Conservation (phyloP, 768 basidiomycete genomes). For the Boletus rufocinnamomeus region DNA sequence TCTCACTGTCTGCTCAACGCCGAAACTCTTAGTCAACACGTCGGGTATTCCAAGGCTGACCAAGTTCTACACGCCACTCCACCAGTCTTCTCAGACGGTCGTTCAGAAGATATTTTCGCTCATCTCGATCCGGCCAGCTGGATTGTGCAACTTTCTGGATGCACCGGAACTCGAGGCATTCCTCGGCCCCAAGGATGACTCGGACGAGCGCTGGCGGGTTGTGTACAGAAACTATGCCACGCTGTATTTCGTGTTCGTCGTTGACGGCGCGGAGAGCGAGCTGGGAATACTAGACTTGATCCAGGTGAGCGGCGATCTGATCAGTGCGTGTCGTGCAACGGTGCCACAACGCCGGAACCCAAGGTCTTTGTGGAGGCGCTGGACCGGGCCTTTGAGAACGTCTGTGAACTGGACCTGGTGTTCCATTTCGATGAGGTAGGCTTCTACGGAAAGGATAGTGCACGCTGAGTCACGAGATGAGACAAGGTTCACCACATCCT, state of each 20-base stretch:
- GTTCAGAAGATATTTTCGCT: constrained; percentile 90
- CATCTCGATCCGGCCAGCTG: constrained; percentile 75
- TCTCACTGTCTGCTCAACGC: constrained; percentile 23
- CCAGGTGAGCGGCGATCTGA: constrained; percentile 60
- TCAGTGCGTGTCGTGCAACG: not conserved
- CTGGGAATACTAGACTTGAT: constrained; percentile 95
- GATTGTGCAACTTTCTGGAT: constrained; percentile 95
- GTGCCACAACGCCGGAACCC: constrained; percentile 5
- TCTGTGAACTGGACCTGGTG: constrained; percentile 96
- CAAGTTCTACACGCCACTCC: constrained; percentile 86
- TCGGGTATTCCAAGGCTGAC: constrained; percentile 82
- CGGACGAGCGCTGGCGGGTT: constrained; percentile 73
- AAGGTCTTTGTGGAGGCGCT: constrained; percentile 95
- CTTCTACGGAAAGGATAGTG: not conserved
- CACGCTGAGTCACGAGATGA: constrained; percentile 4
- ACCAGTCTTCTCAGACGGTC: constrained; percentile 59
- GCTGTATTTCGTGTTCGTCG: constrained; percentile 95
- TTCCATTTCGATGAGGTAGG: constrained; percentile 97
- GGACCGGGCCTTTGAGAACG: constrained; percentile 95
- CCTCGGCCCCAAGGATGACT: constrained; percentile 53
- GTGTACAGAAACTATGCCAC: constrained; percentile 97
- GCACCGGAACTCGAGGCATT: constrained; percentile 83
- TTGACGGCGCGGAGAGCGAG: constrained; percentile 95
- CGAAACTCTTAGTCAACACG: constrained; percentile 76
- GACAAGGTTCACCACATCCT: constrained; percentile 85